These are phyloP conservation scores for Lentinula aciculospora DNA, from an alignment of 768 basidiomycete genomes.

Conservation along the genomic window DNA sequence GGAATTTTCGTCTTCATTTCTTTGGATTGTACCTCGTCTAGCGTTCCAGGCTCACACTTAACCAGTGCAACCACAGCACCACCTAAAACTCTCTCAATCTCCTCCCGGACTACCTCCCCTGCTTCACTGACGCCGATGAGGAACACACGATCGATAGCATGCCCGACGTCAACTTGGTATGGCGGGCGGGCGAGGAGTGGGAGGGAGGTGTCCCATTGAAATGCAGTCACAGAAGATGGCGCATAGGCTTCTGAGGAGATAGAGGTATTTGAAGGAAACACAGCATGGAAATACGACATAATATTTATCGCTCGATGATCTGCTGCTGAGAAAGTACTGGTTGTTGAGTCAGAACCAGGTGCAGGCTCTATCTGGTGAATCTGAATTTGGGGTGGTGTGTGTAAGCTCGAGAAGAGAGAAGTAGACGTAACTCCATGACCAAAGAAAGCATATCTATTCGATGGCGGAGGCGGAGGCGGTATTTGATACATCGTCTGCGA, in stretches of 20 bases:
- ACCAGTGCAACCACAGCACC: slow-evolving; percentile 79
- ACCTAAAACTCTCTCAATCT: slow-evolving; percentile 69
- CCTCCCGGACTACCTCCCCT: slow-evolving; percentile 60
- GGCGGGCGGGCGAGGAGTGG: slow-evolving; percentile 70
- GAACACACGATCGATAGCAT: slow-evolving; percentile 53
- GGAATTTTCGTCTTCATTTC: slow-evolving; percentile 25
- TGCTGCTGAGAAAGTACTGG: slow-evolving; percentile 39
- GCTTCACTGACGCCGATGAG: slow-evolving; percentile 68
- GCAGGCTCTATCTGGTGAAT: neutral
- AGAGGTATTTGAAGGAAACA: slow-evolving; percentile 22
- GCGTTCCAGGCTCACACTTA: slow-evolving; percentile 36
- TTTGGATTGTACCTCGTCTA: slow-evolving; percentile 21
- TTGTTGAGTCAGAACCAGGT: neutral
- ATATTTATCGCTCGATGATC: slow-evolving; percentile 69
- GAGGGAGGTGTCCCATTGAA: slow-evolving; percentile 57
- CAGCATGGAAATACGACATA: slow-evolving; percentile 74
- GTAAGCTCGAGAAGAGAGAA: neutral
- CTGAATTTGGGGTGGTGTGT: neutral
- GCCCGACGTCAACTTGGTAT: slow-evolving; percentile 58
- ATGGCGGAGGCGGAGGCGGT: neutral
- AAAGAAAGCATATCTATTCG: neutral
- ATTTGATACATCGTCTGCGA: neutral
- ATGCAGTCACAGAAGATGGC: slow-evolving; percentile 22
- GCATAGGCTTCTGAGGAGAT: neutral
- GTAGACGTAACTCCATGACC: neutral